Evolutionary conservation across 1,284 basidiomycete species (phyloP), one percentile per base, ranked within the genome.

Genomic region (Peniophora sp.): DNA sequence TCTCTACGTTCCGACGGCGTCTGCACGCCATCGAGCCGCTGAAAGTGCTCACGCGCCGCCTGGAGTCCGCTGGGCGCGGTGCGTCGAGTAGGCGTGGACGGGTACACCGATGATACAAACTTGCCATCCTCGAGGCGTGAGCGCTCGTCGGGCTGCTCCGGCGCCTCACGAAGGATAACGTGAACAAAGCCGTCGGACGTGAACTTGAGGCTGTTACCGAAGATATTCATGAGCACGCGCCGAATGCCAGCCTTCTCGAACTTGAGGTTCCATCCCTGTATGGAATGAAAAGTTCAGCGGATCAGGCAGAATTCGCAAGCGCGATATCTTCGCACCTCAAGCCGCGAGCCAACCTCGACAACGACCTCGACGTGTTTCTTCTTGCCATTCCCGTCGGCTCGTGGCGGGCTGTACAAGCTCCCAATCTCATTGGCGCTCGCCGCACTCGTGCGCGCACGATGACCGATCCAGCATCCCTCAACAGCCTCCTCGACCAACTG

Each of bases 171-270:
- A 47, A 97, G 68, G 8, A 85, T 77, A 50, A 97, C 85, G 63
- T 95, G 92, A 19, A 97, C 83, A 63, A 84, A 96, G 23, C 94
- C 94, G 59, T 85, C 77, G 83, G 79, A 75, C 39, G 92, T 95
- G 64, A 96, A 97, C 68, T 97, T 97, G 57, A 96, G 72, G 60
- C 92, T 93, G 65, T 97, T 97, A 32, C 92, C 92, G 59, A 97
- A 92, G 36, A 98, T 68, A 64, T 98, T 98, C 92, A 97, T 97
- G 56, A 97, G 66, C 12, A 97, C 84, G 38, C 95, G 81, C 24
- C 95, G 81, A 53, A 97, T 85, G 19, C 95, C 95, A 38, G 91
- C 93, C 58, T 89, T 92, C 67, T 98, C 95, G 66, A 91, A 95
- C 56, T 83, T 84, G 34, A 97, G 74, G 16, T 75, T 73, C 95